Conservation (phyloP, 164 flowering plant species). For the Stephania yunnanensis region DNA sequence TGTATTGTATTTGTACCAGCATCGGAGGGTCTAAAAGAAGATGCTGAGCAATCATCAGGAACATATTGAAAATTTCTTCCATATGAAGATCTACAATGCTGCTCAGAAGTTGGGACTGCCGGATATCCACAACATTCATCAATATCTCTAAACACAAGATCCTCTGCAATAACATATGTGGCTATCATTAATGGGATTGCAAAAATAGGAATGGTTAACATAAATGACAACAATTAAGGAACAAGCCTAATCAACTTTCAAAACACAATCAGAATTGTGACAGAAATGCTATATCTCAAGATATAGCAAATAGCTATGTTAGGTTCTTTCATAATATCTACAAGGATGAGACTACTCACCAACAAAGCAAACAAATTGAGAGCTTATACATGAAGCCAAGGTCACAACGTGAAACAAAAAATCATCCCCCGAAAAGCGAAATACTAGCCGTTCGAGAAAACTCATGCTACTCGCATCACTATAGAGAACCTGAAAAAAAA, state of each 20-base stretch:
- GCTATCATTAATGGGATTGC: not conserved
- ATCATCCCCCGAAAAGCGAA: conserved; percentile 39
- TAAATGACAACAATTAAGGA: not conserved
- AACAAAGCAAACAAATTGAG: conserved; percentile 39
- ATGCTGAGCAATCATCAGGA: conserved; percentile 21
- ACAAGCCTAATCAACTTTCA: not conserved
- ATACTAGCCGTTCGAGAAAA: conserved; percentile 20
- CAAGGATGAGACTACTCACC: conserved; percentile 38
- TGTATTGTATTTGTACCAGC: conserved; percentile 22
- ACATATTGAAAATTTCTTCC: conserved; percentile 13
- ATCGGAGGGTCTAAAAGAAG: conserved; percentile 22
- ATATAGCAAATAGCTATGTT: not conserved
- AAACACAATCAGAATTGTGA: not conserved
- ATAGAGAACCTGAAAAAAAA: conserved; percentile 26
- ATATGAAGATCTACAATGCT: conserved; percentile 21
- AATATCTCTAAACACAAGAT: conserved; percentile 44
- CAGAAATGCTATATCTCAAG: not conserved
- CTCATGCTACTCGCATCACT: conserved; percentile 22
- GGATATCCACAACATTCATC: conserved; percentile 24
- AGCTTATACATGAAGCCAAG: conserved; percentile 48
- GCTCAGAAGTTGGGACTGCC: conserved; percentile 22
- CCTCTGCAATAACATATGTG: conserved; percentile 38
- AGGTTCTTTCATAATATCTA: not conserved
- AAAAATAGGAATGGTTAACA: not conserved
- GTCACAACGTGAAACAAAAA: conserved; percentile 41